Base-by-base conservation (phyloP, 257 asterid genomes). In the Fraxinus quadrangulata region DNA sequence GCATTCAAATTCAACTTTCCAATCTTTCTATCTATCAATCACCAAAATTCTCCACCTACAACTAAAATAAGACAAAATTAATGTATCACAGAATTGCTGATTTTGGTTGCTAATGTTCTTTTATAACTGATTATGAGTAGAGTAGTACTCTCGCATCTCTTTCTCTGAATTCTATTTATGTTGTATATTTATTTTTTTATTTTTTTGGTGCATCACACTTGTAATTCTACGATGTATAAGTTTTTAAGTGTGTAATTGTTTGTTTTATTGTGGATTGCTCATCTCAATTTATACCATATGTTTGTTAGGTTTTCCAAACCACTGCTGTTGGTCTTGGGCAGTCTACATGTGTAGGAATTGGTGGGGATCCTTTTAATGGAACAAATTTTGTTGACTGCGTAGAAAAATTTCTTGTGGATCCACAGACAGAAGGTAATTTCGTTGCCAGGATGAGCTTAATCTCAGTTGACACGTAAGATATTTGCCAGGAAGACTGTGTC, bases 281-380 rank as follows among this genome's bases (percentile, higher is more conserved):
- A 42, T 61, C 75, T 28, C 70, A 80, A 68, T 68, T 74, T 80
- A 56, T 84, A 33, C 79, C 70, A 19, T 71, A 39, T 39, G 21
- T 72, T 76, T 72, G 24, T 47, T 84, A 94, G 99, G 99, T 94
- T 74, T 94, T 89, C 91, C 99, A 94, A 90, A 92, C 99, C 84
- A 92, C 95, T 76, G 97, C 97, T 36, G 99, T 94, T 82, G 99
- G 99, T 80, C 97, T 94, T 74, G 99, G 99, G 70, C 99, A 94
- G 80, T 92, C 99, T 61, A 92, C 99, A 11, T 94, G 97, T 72
- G 97, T 94, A 65, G 99, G 99, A 78, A 90, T 94, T 82, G 99
- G 99, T 75, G 99, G 99, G 71, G 99, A 94, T 87, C 99, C 99
- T 81, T 94, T 94, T 88, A 94, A 93, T 79, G 99, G 98, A 76